These are phyloP conservation scores for Rosa chinensis DNA, from an alignment of 306 rosid species.

Conservation along the genomic window DNA sequence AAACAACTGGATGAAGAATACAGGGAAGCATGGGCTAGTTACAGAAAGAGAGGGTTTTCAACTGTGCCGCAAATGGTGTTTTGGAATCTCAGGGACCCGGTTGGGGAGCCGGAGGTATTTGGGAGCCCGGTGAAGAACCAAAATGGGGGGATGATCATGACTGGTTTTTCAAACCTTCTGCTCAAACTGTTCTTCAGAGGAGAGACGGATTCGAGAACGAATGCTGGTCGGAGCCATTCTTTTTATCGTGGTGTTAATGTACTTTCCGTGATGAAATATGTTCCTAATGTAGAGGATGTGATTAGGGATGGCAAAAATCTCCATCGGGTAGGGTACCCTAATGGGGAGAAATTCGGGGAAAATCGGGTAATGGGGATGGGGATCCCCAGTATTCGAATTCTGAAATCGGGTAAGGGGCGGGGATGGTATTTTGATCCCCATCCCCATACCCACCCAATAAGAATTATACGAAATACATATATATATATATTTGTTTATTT, in stretches of 20 bases:
- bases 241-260: not conserved
- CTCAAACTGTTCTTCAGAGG: not conserved
- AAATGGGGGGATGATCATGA: not conserved
- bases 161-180: slow-evolving; percentile 5
- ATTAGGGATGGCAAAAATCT: no score
- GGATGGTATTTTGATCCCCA: no score
- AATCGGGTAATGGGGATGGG: no score
- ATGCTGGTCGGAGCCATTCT: not conserved
- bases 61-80: not conserved
- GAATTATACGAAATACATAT: no score
- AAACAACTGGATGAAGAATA: not conserved
- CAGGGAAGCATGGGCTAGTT: slow-evolving; percentile 1
- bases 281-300: slow-evolving; percentile 1
- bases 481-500: no score
- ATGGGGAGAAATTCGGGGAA: no score
- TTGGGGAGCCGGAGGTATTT: not conserved
- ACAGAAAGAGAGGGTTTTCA: not conserved
- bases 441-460: no score
- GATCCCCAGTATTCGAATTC: no score
- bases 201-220: not conserved
- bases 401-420: no score
- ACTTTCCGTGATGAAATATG: not conserved
- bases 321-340: no score
- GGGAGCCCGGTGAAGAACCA: not conserved
- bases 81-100: not conserved